A percentile compares a stretch with the other conserved stretches of the same genome.
Evolutionary conservation across 371 early-diverging fungal genomes (phyloP).

Genomic region (Syncephalastrum monosporum): DNA sequence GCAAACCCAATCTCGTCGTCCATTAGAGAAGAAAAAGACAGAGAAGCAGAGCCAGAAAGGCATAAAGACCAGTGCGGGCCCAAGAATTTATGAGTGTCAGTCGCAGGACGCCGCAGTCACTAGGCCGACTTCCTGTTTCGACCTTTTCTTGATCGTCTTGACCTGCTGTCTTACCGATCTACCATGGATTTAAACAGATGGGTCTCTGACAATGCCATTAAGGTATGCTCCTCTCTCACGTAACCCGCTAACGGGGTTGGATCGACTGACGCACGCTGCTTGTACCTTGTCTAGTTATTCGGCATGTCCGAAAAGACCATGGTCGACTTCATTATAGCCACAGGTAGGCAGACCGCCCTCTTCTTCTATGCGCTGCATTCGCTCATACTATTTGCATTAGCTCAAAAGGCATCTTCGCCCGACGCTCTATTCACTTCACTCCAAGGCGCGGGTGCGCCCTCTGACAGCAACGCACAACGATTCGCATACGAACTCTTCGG

Average conservation of each 20-base stretch:
- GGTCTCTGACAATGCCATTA: conserved; percentile 82
- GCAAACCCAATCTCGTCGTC: conserved; percentile 16
- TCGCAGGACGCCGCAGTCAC: too few relatives aligned
- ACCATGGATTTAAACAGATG: conserved; percentile 51
- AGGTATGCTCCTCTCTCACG: conserved; percentile 40
- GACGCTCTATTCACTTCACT: conserved; percentile 53
- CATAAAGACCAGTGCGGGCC: too few relatives aligned
- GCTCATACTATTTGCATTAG: conserved; percentile 24
- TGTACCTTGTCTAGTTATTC: conserved; percentile 48
- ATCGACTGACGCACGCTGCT: conserved; percentile 7
- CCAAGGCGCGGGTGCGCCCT: conserved; percentile 59
- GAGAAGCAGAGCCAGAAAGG: too few relatives aligned
- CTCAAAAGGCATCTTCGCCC: conserved; percentile 60
- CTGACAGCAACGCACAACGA: conserved; percentile 43
- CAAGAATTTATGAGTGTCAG: too few relatives aligned
- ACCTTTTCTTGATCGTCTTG: too few relatives aligned
- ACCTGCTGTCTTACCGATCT: background rate
- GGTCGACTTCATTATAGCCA: conserved; percentile 73
- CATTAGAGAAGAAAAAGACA: too few relatives aligned
- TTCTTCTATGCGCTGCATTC: background rate
- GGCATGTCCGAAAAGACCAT: conserved; percentile 71
- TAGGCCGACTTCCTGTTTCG: too few relatives aligned
- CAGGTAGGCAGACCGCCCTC: conserved; percentile 32
- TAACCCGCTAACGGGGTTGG: conserved; percentile 9
- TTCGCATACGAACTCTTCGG: conserved; percentile 68